Evolutionary conservation across 2,329 filamentous ascomycete species (phyloP), one percentile per base, ranked within the genome.

Genomic region (Diplodia seriata): DNA sequence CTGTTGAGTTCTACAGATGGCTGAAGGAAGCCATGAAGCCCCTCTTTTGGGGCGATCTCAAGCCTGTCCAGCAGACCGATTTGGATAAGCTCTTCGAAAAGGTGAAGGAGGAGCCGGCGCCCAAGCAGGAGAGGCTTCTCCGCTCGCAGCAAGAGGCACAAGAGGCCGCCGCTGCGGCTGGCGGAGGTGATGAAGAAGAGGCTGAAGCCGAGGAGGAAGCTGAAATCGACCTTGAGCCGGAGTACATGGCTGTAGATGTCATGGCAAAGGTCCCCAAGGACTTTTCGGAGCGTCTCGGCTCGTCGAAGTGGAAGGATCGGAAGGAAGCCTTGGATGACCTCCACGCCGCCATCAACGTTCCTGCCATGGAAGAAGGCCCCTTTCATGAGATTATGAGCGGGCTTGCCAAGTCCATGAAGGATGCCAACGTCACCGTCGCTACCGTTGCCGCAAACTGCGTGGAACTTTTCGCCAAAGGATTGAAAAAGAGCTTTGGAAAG

Each of bases 11-110:
- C 68, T 99, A 99, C 80, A 86, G 95, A 79, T 99, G 96, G 95
- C 85, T 99, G 40, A 91, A 94, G 72, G 95, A 99, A 71, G 94
- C 94, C 12, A 97, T 99, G 89, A 99, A 99, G 78, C 93, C 94
- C 47, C 90, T 98, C 80, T 98, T 99, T 78, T 99, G 95, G 94
- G 89, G 87, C 54, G 95, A 99, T 69, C 81, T 99, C 70, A 99
- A 99, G 78, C 91, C 94, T 0, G 94, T 97, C 0, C 95, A 99
- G 76, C 95, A 99, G 78, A 89, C 90, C 70, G 96, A 99, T 76
- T 82, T 99, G 68, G 96, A 99, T 76, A 91, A 94, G 49, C 87
- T 97, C 61, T 99, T 99, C 71, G 95, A 98, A 74, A 93, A 92
- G 73, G 87, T 97, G 76, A 97, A 97, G 78, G 87, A 92, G 40